A percentile compares a stretch with the other conserved stretches of the same genome.
Evolutionary conservation across 768 basidiomycete species (phyloP).

Genomic region (Termitomyces sp.): DNA sequence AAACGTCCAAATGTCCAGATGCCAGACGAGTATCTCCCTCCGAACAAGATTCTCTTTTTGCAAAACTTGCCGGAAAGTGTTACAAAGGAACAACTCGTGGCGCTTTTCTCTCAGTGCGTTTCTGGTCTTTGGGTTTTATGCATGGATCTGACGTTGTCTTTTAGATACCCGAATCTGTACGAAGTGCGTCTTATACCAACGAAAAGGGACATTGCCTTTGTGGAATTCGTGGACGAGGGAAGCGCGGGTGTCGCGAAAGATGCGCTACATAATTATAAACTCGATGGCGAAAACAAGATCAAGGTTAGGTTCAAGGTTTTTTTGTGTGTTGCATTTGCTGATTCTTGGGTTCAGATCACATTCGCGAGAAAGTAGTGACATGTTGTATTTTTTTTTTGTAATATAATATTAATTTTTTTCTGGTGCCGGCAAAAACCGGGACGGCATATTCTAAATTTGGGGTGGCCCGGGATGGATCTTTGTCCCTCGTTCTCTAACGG

Average conservation of each 20-base stretch:
- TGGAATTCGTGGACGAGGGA: conserved; percentile 92
- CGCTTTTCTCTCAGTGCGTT: conserved; percentile 80
- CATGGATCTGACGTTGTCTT: not conserved
- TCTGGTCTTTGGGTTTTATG: not conserved
- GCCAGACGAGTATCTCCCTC: conserved; percentile 99
- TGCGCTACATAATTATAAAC: conserved; percentile 94
- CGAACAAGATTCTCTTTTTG: conserved; percentile 97
- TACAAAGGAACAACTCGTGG: conserved; percentile 87
- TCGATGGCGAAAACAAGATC: conserved; percentile 98
- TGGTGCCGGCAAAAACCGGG: conserved; percentile 12
- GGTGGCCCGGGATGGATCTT: not conserved
- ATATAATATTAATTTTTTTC: not conserved
- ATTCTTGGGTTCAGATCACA: conserved; percentile 44
- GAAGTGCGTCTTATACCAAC: conserved; percentile 99
- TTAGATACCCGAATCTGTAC: conserved; percentile 89
- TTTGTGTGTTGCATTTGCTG: not conserved
- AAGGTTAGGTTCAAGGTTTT: conserved; percentile 49
- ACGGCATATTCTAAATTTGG: conserved; percentile 7
- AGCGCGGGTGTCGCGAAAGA: conserved; percentile 91
- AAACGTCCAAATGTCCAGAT: conserved; percentile 88
- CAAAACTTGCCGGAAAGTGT: conserved; percentile 94
- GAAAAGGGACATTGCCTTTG: conserved; percentile 97
- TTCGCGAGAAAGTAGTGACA: conserved; percentile 63
- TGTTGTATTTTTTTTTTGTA: conserved; percentile 1
- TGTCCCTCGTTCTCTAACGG: not conserved